Percentiles rank a stretch among this genome's conserved stretches.
Evolutionary conservation across 148 eudicot genomes (phyloP).

Genomic region (Persicaria maculosa): DNA sequence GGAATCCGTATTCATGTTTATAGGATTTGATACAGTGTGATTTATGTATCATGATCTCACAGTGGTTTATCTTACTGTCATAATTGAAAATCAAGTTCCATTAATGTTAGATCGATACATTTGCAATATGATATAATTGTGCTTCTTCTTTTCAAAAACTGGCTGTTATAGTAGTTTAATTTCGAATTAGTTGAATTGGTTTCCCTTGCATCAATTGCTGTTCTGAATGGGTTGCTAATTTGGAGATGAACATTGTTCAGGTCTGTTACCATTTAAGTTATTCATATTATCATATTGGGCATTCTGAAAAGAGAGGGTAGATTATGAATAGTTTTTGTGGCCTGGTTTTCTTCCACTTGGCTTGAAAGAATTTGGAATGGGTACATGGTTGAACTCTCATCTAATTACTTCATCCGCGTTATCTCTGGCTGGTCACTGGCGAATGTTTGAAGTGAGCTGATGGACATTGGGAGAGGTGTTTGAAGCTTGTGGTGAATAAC

Average conservation of each 20-base stretch:
- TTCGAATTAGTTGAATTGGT: too few species aligned
- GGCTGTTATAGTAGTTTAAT: too few species aligned
- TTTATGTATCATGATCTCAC: too few species aligned
- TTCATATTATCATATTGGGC: not conserved
- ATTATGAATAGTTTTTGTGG: not conserved
- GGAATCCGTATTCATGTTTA: too few species aligned
- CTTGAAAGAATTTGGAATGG: not conserved
- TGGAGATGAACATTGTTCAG: not conserved
- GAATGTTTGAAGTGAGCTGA: not conserved
- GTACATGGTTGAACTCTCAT: not conserved
- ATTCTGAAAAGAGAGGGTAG: not conserved
- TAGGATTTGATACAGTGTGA: too few species aligned
- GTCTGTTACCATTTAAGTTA: not conserved
- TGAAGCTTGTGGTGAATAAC: not conserved
- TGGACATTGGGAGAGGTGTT: conserved; percentile 6
- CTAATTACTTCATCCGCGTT: too few species aligned
- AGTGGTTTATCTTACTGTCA: too few species aligned
- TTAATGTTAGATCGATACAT: too few species aligned
- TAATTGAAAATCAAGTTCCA: too few species aligned
- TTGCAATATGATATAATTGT: too few species aligned
- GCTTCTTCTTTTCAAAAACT: too few species aligned
- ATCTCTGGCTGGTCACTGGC: too few species aligned
- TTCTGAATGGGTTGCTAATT: not conserved
- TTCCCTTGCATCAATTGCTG: not conserved
- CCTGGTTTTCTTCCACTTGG: not conserved